phyloP scores from a whole-genome alignment of 257 asterid genomes.

The Lycium barbarum region DNA sequence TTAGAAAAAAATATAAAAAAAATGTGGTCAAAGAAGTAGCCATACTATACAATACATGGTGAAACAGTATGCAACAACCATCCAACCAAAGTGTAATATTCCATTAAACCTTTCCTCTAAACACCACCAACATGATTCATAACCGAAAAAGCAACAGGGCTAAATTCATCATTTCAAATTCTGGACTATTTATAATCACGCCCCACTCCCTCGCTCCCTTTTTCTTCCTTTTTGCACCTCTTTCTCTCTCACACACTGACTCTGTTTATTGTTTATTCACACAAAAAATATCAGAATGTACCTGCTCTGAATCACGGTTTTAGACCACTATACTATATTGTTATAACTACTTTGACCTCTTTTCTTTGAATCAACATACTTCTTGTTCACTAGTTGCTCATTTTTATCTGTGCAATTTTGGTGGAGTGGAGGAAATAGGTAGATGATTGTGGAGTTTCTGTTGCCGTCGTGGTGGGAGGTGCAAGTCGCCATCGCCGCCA shows the following conservation, averaged over 20 bases:
- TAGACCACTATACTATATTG: not conserved
- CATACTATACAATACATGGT: too few species aligned
- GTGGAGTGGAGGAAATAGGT: too few species aligned
- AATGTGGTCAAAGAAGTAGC: too few species aligned
- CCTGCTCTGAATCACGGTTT: not conserved
- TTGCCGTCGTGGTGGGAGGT: conserved; percentile 93
- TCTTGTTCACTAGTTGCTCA: not conserved
- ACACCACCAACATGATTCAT: not conserved
- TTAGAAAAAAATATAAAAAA: too few species aligned
- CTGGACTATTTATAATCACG: conserved; percentile 16
- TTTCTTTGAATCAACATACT: not conserved
- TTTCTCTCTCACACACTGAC: not conserved
- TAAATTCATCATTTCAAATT: not conserved
- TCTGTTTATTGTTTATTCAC: not conserved
- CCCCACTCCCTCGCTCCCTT: not conserved
- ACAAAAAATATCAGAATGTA: not conserved
- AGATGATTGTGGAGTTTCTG: conserved; percentile 52
- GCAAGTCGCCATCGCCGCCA: conserved; percentile 72
- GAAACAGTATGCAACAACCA: too few species aligned
- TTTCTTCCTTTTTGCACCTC: not conserved
- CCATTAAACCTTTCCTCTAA: not conserved
- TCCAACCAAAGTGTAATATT: not conserved
- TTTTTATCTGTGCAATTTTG: not conserved
- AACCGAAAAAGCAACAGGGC: not conserved
- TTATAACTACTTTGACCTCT: not conserved